Base-by-base conservation (phyloP, 495 filamentous ascomycete genomes). In the Talaromyces trachyspermus region DNA sequence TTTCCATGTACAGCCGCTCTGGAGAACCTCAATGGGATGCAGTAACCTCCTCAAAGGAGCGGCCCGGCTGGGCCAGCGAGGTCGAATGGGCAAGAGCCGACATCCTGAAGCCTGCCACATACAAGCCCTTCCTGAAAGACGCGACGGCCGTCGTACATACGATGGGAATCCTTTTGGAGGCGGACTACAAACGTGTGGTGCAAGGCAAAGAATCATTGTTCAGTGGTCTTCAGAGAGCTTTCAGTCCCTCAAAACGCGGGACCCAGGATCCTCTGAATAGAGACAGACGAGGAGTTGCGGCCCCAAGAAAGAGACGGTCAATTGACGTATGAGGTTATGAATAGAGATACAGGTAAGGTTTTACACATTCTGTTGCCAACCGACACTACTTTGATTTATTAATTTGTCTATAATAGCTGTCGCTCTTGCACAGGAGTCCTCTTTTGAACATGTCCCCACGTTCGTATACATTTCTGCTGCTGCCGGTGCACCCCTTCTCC, bases 251-350 rank as follows among this genome's bases (percentile, higher is more conserved):
- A 3, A 85, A 85, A 56, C 57, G 63, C 17, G 83, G 80, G 4
- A 79, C 78, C 32, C 71, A 79, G 54, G 88, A 92, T 65, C 85
- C 83, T 9, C 68, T 89, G 8, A 66, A 68, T 50, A 62, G 73
- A 40, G 62, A 67, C 69, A 27, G 81, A 74, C 4, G 77, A 83
- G 41, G 69, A 75, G 25, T 63, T 87, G 42, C 64, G 75, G 54
- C 72, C 80, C n/a, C 71, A 80, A 45, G 83, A 86, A 58, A 66
- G 65, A 25, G 75, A 80, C 57, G 79, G 80, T 15, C 86, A 95
- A 66, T 65, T 95, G 57, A 96, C 90, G 27, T 98, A 98, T 70
- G 92, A 98, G 75, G 77, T 89, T 52, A 96, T 98, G 88, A 98
- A 98, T 70, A 78, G 92, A 49, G 94, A 98, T 60, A 79, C 80